A percentile compares a stretch with the other conserved stretches of the same genome.
These are phyloP conservation scores for Ilex paraguariensis DNA, from an alignment of 305 asterid species.

Conservation along the genomic window DNA sequence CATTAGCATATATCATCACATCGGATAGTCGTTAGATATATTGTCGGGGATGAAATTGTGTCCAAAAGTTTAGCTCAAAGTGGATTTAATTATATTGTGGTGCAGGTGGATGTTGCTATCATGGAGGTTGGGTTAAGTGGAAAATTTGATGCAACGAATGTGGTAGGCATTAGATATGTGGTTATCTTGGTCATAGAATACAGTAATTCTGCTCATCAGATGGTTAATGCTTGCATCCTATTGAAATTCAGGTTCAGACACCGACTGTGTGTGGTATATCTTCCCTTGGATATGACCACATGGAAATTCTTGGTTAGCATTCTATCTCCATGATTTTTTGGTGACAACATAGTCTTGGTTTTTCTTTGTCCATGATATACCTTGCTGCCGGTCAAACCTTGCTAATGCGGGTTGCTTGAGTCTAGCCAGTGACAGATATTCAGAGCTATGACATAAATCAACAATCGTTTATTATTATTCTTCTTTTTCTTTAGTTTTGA, in stretches of 20 bases:
- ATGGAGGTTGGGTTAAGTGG: slow-evolving; percentile 95
- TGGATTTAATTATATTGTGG: slow-evolving; percentile 1
- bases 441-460: background rate
- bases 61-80: too few species aligned
- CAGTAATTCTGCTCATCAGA: slow-evolving; percentile 10
- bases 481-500: background rate
- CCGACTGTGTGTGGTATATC: slow-evolving; percentile 80
- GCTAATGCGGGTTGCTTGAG: slow-evolving; percentile 10
- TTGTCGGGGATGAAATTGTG: too few species aligned
- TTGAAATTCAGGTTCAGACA: slow-evolving; percentile 43
- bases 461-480: background rate
- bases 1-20: slow-evolving; percentile 1
- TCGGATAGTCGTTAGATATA: background rate
- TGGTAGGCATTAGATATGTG: slow-evolving; percentile 47
- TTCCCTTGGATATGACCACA: slow-evolving; percentile 85
- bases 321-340: slow-evolving; percentile 34
- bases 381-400: slow-evolving; percentile 13
- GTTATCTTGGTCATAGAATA: background rate
- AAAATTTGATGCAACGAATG: slow-evolving; percentile 85
- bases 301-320: slow-evolving; percentile 95
- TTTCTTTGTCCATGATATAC: slow-evolving; percentile 3
- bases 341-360: slow-evolving; percentile 16
- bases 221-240: slow-evolving; percentile 22
- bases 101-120: slow-evolving; percentile 86
- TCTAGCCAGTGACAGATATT: background rate